These are phyloP conservation scores for Tephrocybe sp. DNA, from an alignment of 768 basidiomycete species.

Conservation along the genomic window DNA sequence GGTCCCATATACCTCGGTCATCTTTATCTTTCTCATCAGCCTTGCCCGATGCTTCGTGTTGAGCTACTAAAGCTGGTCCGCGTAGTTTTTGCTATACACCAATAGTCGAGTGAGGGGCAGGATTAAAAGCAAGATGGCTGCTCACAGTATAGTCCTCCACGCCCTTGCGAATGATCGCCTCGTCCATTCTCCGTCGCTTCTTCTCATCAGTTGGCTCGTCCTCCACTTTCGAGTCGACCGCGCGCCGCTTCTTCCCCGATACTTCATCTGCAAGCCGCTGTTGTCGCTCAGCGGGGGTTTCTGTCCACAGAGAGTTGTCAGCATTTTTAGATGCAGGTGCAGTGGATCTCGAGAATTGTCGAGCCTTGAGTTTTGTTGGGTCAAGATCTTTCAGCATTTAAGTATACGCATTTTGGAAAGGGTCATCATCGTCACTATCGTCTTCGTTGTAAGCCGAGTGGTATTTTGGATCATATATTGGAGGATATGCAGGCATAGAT, in stretches of 20 bases:
- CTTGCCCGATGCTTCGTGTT: constrained; percentile 41
- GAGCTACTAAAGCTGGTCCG: constrained; percentile 52
- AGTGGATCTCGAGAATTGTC: constrained; percentile 73
- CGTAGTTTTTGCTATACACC: constrained; percentile 42
- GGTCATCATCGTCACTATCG: constrained; percentile 72
- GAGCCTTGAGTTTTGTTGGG: constrained; percentile 75
- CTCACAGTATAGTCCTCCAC: constrained; percentile 81
- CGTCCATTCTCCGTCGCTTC: constrained; percentile 64
- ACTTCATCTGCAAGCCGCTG: constrained; percentile 93
- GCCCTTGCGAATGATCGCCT: constrained; percentile 59
- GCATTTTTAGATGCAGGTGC: constrained; percentile 39
- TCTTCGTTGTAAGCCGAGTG: constrained; percentile 30
- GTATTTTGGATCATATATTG: constrained; percentile 29
- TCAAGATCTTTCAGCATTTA: constrained; percentile 61
- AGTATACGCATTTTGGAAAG: constrained; percentile 26
- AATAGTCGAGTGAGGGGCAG: background rate
- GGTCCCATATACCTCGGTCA: constrained; percentile 83
- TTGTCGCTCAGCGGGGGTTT: constrained; percentile 91
- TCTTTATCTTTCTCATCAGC: constrained; percentile 48
- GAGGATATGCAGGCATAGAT: constrained; percentile 42
- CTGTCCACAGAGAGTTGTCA: constrained; percentile 88
- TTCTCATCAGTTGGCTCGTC: constrained; percentile 42
- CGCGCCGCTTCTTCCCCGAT: constrained; percentile 82
- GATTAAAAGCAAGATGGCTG: constrained; percentile 23
- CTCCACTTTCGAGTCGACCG: constrained; percentile 48